These are phyloP conservation scores for Saxophila tyrrhenica DNA, from an alignment of 495 filamentous ascomycete genomes.

Conservation along the genomic window DNA sequence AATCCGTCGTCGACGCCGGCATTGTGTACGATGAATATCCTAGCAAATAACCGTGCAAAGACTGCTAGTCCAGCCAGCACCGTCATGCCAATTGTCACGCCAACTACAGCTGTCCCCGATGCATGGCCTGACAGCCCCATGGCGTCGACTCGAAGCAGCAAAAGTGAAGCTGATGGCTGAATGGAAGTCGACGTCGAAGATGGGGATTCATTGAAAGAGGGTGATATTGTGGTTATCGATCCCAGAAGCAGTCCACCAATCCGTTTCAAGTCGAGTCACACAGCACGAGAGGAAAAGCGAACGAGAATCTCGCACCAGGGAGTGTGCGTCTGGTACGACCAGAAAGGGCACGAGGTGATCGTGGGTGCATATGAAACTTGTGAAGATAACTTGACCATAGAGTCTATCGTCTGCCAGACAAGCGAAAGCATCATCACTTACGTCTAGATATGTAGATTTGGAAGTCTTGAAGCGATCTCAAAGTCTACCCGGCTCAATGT, in stretches of 20 bases:
- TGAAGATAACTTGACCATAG: too few relatives aligned
- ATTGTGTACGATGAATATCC: conserved; percentile 14
- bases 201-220: background rate
- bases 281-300: background rate
- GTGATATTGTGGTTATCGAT: too few relatives aligned
- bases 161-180: background rate
- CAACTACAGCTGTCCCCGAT: conserved; percentile 7
- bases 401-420: too few relatives aligned
- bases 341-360: background rate
- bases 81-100: conserved; percentile 9
- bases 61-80: conserved; percentile 14
- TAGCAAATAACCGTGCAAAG: conserved; percentile 16
- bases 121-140: conserved; percentile 12
- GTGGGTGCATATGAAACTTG: background rate
- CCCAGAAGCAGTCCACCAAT: background rate
- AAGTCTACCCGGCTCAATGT: background rate
- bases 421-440: background rate
- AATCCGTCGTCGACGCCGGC: conserved; percentile 21
- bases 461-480: background rate
- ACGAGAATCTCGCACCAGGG: background rate
- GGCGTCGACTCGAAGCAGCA: background rate
- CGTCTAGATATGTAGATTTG: too few relatives aligned
- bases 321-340: background rate
- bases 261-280: background rate
- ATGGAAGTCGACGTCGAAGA: background rate